A percentile compares a stretch with the other conserved stretches of the same genome.
phyloP scores from a whole-genome alignment of 441 rosid species.

The Breynia disticha region DNA sequence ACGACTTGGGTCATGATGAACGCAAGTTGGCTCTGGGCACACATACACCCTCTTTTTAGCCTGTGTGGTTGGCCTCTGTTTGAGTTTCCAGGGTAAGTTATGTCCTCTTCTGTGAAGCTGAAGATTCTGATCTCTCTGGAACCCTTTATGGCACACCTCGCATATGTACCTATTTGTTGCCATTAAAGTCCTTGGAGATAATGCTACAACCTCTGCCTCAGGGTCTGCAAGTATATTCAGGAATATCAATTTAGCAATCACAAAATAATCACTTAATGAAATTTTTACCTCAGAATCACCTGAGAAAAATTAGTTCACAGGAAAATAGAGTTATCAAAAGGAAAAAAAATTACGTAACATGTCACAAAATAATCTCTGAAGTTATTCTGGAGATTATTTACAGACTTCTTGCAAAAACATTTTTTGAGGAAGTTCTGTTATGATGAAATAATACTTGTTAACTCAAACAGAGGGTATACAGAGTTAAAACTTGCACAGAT shows the following conservation, averaged over 20 bases:
- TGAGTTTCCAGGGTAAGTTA: constrained; percentile 67
- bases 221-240: constrained; percentile 32
- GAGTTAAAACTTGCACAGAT: too few species aligned
- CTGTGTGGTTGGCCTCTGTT: constrained; percentile 41
- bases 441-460: too few species aligned
- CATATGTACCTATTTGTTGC: constrained; percentile 55
- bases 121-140: constrained; percentile 57
- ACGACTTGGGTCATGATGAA: constrained; percentile 51
- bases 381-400: too few species aligned
- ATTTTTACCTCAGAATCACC: background rate
- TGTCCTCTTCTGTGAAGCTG: constrained; percentile 65
- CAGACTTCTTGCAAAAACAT: too few species aligned
- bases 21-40: constrained; percentile 52
- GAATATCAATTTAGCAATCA: background rate
- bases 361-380: too few species aligned
- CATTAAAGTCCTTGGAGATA: constrained; percentile 55
- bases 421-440: too few species aligned
- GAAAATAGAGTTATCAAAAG: too few species aligned
- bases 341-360: too few species aligned
- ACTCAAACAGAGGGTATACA: too few species aligned
- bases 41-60: constrained; percentile 46
- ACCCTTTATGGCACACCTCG: constrained; percentile 58
- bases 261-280: background rate
- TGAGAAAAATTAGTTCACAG: too few species aligned
- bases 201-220: constrained; percentile 47